Conservation (phyloP, 1,284 basidiomycete species). For the Meira nashicola region DNA sequence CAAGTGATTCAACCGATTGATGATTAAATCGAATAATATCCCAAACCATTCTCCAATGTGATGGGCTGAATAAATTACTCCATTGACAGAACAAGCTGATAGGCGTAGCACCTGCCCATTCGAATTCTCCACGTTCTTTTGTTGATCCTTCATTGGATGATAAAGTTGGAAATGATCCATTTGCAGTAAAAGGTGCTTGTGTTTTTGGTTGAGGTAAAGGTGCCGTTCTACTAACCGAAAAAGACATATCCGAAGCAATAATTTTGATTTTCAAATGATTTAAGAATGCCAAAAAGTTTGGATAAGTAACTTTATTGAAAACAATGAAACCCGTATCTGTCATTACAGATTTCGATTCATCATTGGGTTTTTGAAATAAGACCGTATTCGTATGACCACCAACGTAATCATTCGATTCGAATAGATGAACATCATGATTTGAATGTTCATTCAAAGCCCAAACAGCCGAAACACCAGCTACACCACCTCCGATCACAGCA, state of each 20-base stretch:
- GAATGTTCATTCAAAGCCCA: constrained; percentile 78
- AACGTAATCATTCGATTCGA: constrained; percentile 62
- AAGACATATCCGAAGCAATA: constrained; percentile 70
- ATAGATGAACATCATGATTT: constrained; percentile 72
- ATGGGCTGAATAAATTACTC: constrained; percentile 58
- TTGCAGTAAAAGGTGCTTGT: constrained; percentile 1
- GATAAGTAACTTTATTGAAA: constrained; percentile 72
- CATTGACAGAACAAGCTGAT: constrained; percentile 30
- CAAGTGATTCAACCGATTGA: constrained; percentile 58
- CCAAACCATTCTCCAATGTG: constrained; percentile 71
- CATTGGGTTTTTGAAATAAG: constrained; percentile 53
- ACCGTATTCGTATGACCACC: constrained; percentile 79
- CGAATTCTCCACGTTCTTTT: constrained; percentile 21
- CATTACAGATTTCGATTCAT: constrained; percentile 7
- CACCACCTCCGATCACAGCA: constrained; percentile 73
- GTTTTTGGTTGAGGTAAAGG: constrained; percentile 1
- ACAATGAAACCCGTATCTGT: constrained; percentile 55
- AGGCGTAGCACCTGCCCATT: constrained; percentile 34
- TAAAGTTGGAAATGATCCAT: background rate
- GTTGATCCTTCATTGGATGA: background rate
- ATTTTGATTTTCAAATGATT: constrained; percentile 60
- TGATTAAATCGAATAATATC: constrained; percentile 75
- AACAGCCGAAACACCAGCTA: constrained; percentile 70
- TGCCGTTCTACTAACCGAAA: constrained; percentile 59
- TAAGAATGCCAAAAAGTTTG: constrained; percentile 73